phyloP scores from a whole-genome alignment of 306 rosid genomes.

The Cucurbita pepo region DNA sequence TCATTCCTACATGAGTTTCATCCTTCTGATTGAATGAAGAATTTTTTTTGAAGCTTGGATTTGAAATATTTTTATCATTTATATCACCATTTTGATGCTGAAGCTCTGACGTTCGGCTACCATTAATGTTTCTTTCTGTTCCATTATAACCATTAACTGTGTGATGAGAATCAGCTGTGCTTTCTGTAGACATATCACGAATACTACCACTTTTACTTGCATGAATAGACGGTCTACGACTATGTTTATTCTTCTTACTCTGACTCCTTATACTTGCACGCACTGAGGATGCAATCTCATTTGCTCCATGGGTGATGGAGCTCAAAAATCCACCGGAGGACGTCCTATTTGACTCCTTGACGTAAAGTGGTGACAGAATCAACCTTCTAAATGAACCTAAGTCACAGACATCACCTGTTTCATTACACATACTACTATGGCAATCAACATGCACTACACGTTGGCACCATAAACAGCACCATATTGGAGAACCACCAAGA shows the following conservation, averaged over 20 bases:
- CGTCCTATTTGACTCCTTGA: constrained; percentile 46
- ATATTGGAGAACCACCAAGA: constrained; percentile 95
- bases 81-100: constrained; percentile 46
- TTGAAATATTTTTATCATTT: constrained; percentile 38
- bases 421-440: constrained; percentile 61
- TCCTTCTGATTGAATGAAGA: constrained; percentile 55
- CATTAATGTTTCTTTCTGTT: constrained; percentile 37
- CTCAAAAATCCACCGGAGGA: constrained; percentile 62
- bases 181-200: constrained; percentile 54
- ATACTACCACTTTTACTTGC: constrained; percentile 45
- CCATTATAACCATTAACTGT: constrained; percentile 43
- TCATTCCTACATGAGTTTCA: constrained; percentile 39
- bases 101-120: constrained; percentile 26
- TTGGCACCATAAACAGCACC: constrained; percentile 99
- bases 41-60: constrained; percentile 30
- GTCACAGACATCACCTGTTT: constrained; percentile 88
- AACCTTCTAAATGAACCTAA: constrained; percentile 78
- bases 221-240: constrained; percentile 36
- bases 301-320: constrained; percentile 92
- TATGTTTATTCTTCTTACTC: constrained; percentile 72
- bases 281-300: constrained; percentile 87
- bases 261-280: constrained; percentile 83
- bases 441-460: constrained; percentile 91
- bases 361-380: constrained; percentile 68
- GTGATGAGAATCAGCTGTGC: constrained; percentile 46